These are phyloP conservation scores for Agaricus sinodeliciosus DNA, from an alignment of 768 basidiomycete species.

Conservation along the genomic window DNA sequence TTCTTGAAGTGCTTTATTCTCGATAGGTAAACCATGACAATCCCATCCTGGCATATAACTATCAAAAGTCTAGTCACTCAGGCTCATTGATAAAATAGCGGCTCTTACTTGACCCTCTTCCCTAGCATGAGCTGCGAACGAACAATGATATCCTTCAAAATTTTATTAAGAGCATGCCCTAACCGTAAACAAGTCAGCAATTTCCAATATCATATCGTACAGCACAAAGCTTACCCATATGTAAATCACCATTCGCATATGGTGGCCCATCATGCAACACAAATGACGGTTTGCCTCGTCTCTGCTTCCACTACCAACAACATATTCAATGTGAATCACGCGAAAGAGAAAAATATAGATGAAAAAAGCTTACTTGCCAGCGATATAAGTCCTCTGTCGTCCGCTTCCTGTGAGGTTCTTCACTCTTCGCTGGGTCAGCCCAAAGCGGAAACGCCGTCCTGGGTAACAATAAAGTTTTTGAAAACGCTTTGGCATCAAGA, in stretches of 20 bases:
- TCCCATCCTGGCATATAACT: conserved; percentile 98
- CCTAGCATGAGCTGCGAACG: conserved; percentile 80
- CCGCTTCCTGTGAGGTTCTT: conserved; percentile 47
- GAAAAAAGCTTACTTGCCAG: conserved; percentile 54
- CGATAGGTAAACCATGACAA: conserved; percentile 95
- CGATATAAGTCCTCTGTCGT: conserved; percentile 72
- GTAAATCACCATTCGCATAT: conserved; percentile 93
- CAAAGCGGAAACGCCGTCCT: conserved; percentile 76
- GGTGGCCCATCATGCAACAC: conserved; percentile 95
- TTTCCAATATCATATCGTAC: neutral
- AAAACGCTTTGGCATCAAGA: conserved; percentile 33
- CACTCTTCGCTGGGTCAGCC: conserved; percentile 56
- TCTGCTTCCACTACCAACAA: conserved; percentile 51
- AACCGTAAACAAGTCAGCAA: neutral
- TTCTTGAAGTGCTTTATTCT: conserved; percentile 83
- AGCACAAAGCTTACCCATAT: conserved; percentile 60
- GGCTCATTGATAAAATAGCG: neutral
- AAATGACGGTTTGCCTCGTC: conserved; percentile 54
- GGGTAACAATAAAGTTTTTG: conserved; percentile 70
- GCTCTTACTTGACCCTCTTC: conserved; percentile 68
- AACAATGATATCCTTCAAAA: conserved; percentile 93
- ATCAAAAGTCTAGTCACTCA: neutral
- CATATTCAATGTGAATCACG: neutral
- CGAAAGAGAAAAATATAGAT: neutral
- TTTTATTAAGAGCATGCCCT: conserved; percentile 97